phyloP scores from a whole-genome alignment of 2,329 filamentous ascomycete species.

The Cladosporium phlei region DNA sequence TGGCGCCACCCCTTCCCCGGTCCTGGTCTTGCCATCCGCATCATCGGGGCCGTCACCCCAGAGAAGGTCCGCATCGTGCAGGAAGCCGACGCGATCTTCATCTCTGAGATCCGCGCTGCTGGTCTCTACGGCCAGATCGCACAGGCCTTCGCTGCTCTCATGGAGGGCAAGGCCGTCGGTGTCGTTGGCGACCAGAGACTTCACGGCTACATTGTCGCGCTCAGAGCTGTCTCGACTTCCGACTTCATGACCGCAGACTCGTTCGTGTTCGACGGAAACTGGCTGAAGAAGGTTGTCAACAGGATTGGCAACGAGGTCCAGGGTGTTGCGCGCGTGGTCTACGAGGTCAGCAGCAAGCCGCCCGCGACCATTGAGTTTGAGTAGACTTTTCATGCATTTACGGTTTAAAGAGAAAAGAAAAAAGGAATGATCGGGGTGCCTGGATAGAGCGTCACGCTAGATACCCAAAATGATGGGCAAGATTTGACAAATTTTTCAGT shows the following conservation, averaged over 20 bases:
- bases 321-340: slow-evolving; percentile 66
- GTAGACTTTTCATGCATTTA: slow-evolving; percentile 36
- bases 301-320: slow-evolving; percentile 73
- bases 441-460: background rate
- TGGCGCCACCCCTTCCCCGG: slow-evolving; percentile 76
- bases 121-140: slow-evolving; percentile 68
- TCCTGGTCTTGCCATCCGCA: slow-evolving; percentile 69
- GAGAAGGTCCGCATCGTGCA: slow-evolving; percentile 74
- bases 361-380: slow-evolving; percentile 72
- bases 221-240: slow-evolving; percentile 58
- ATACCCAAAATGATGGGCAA: slow-evolving; percentile 1
- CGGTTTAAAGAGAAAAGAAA: slow-evolving; percentile 8
- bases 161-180: slow-evolving; percentile 61
- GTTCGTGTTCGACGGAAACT: slow-evolving; percentile 60
- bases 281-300: slow-evolving; percentile 61
- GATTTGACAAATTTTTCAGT: background rate
- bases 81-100: slow-evolving; percentile 75
- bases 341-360: slow-evolving; percentile 65
- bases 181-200: slow-evolving; percentile 68
- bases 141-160: slow-evolving; percentile 65
- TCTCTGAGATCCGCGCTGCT: slow-evolving; percentile 66
- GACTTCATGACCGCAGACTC: slow-evolving; percentile 74
- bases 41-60: slow-evolving; percentile 77
- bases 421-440: background rate
- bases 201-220: slow-evolving; percentile 57